These are phyloP conservation scores for Picea abies DNA, from an alignment of 83 land plant species.

Conservation along the genomic window DNA sequence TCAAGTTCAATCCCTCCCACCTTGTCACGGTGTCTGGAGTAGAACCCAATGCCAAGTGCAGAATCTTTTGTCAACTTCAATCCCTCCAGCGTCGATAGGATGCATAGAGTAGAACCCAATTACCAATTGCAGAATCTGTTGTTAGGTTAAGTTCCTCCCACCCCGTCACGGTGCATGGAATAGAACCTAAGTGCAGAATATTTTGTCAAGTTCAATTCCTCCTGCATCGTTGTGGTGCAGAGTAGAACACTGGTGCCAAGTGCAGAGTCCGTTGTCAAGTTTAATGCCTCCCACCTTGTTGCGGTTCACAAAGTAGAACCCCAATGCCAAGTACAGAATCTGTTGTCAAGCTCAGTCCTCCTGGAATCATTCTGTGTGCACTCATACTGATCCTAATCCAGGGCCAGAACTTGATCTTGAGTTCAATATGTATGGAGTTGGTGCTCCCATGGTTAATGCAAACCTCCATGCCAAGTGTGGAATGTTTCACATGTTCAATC, in stretches of 20 bases:
- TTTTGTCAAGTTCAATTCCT: neutral
- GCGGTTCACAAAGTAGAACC: neutral
- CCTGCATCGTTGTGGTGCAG: no score
- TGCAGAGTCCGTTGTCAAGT: no score
- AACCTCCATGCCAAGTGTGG: neutral
- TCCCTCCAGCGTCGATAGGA: neutral
- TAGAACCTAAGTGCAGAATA: no score
- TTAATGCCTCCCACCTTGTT: neutral
- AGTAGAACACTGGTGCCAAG: no score
- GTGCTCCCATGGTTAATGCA: neutral
- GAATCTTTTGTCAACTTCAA: constrained; percentile 1
- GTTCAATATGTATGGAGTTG: neutral
- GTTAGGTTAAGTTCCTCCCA: no score
- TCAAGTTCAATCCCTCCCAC: neutral
- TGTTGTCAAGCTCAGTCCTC: constrained; percentile 2
- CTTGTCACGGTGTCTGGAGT: no score
- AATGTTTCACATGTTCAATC: neutral
- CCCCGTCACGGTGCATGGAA: no score
- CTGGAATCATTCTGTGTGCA: no score
- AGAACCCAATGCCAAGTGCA: neutral
- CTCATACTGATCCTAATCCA: neutral
- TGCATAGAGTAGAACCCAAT: no score
- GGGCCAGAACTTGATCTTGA: neutral
- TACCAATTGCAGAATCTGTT: no score
- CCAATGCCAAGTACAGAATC: neutral